Percentiles rank a stretch among this genome's conserved stretches.
These are phyloP conservation scores for Thraustotheca clavata DNA, from an alignment of 352 stramenopile genomes.

Conservation along the genomic window DNA sequence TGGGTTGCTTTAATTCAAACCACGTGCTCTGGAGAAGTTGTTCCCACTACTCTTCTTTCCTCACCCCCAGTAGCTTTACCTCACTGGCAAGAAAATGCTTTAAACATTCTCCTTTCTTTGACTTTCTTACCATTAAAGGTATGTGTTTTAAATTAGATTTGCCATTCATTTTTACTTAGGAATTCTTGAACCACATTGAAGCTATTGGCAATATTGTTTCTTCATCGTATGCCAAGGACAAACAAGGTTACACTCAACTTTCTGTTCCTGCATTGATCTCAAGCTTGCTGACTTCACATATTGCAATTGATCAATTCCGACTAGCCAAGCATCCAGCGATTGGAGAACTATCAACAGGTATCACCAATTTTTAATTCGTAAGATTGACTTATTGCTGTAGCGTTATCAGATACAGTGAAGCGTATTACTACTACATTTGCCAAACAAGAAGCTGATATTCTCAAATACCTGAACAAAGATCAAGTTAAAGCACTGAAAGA, in stretches of 20 bases:
- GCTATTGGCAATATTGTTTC: not conserved
- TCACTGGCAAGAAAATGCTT: not conserved
- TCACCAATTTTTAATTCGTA: not conserved
- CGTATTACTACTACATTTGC: not conserved
- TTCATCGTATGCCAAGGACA: constrained; percentile 17
- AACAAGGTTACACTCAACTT: constrained; percentile 12
- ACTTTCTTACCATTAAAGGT: not conserved
- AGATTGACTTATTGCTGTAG: not conserved
- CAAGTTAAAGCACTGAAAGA: not conserved
- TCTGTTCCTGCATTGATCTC: not conserved
- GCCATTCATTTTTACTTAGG: not conserved
- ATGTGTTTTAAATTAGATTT: not conserved
- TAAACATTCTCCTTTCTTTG: not conserved
- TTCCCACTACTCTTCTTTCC: not conserved
- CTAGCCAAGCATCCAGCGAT: not conserved
- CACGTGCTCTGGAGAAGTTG: not conserved
- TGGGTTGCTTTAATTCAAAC: not conserved
- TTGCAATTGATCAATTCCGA: not conserved
- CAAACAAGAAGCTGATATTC: not conserved
- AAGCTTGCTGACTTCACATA: not conserved
- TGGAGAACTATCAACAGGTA: not conserved
- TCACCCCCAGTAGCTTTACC: not conserved
- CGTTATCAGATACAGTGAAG: not conserved
- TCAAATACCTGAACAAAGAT: not conserved
- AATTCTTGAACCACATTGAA: not conserved